Conservation (phyloP, 257 asterid species). For the Solanum etuberosum region DNA sequence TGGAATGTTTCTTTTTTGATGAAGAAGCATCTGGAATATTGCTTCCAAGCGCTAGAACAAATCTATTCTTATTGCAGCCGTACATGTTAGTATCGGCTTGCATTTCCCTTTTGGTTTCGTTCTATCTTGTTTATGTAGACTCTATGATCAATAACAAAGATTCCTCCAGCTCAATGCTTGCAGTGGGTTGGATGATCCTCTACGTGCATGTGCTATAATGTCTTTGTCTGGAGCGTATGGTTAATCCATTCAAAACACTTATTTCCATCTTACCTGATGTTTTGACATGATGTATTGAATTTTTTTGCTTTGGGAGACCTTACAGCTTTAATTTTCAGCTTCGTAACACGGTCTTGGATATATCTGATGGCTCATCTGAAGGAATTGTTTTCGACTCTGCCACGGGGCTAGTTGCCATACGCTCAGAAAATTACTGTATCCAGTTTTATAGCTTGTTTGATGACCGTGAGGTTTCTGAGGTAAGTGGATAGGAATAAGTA, state of each 20-base stretch:
- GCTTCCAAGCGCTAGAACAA: background rate
- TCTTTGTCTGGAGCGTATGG: background rate
- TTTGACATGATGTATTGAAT: background rate
- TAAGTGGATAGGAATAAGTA: conserved; percentile 17
- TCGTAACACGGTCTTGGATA: conserved; percentile 37
- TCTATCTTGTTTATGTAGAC: background rate
- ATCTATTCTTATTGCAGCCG: background rate
- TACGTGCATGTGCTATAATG: background rate
- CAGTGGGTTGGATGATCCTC: background rate
- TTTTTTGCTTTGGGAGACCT: background rate
- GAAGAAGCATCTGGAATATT: background rate
- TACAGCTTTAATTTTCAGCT: conserved; percentile 44
- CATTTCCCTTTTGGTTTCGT: background rate
- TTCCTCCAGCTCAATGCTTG: background rate
- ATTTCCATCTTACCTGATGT: background rate
- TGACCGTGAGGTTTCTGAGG: conserved; percentile 92
- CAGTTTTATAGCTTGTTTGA: conserved; percentile 70
- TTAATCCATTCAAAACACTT: background rate
- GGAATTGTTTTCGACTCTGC: conserved; percentile 42
- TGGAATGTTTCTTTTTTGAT: background rate
- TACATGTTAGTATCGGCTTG: background rate
- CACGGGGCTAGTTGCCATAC: conserved; percentile 57
- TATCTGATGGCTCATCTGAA: conserved; percentile 35
- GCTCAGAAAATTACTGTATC: conserved; percentile 75
- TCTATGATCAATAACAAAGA: background rate